A percentile compares a stretch with the other conserved stretches of the same genome.
These are phyloP conservation scores for Cornus suecica DNA, from an alignment of 148 eudicot species.

Conservation along the genomic window DNA sequence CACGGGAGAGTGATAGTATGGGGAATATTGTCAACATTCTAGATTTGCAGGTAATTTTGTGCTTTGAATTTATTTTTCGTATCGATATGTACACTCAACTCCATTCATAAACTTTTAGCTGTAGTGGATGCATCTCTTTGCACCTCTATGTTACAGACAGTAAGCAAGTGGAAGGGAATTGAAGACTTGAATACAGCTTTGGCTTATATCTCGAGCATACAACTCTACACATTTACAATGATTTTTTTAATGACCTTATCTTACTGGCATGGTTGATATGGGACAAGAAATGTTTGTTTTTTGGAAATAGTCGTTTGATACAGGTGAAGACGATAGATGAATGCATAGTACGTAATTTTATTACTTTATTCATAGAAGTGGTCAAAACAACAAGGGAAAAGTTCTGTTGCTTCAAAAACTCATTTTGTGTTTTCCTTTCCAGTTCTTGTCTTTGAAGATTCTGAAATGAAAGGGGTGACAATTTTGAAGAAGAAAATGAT, in stretches of 20 bases:
- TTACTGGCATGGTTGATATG: not conserved
- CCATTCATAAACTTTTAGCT: not conserved
- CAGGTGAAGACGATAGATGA: not conserved
- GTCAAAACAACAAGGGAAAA: not conserved
- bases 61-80: not conserved
- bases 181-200: no score
- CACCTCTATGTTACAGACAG: not conserved
- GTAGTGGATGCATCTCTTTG: not conserved
- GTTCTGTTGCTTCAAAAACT: not conserved
- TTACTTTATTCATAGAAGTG: not conserved
- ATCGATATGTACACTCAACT: no score
- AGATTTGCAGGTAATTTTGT: constrained; percentile 60
- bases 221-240: no score
- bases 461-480: not conserved
- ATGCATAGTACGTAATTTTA: not conserved
- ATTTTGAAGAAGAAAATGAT: not conserved
- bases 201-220: no score
- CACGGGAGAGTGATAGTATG: constrained; percentile 63
- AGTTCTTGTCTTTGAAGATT: not conserved
- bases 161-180: not conserved
- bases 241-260: not conserved
- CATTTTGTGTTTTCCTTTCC: not conserved
- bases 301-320: not conserved
- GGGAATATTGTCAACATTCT: constrained; percentile 74
- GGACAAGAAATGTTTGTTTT: not conserved